Evolutionary conservation across 768 basidiomycete species (phyloP).

Genomic region (Leccinum aurantiacum): DNA sequence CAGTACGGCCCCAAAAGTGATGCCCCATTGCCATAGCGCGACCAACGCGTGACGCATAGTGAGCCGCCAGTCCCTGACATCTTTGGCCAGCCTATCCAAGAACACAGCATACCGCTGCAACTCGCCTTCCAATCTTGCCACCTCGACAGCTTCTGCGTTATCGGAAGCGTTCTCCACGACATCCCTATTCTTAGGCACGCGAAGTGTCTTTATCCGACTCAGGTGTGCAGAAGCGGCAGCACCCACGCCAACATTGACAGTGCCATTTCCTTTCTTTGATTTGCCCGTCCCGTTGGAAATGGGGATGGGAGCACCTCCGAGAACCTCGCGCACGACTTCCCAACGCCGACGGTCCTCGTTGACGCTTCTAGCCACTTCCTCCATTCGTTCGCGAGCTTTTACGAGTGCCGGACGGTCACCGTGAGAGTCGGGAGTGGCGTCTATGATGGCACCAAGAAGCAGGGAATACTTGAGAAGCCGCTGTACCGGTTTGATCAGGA

Average conservation of each 20-base stretch:
- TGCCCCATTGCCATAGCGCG: constrained; percentile 59
- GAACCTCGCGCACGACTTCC: constrained; percentile 77
- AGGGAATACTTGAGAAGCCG: constrained; percentile 93
- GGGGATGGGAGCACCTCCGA: constrained; percentile 42
- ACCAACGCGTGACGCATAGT: constrained; percentile 49
- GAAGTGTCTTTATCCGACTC: constrained; percentile 57
- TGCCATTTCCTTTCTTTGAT: constrained; percentile 38
- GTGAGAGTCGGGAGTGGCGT: constrained; percentile 70
- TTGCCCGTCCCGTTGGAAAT: constrained; percentile 41
- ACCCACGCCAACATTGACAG: constrained; percentile 42
- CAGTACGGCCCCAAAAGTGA: constrained; percentile 65
- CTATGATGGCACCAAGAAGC: constrained; percentile 72
- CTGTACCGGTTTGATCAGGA: constrained; percentile 98
- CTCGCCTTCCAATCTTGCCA: constrained; percentile 55
- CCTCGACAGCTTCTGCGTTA: constrained; percentile 46
- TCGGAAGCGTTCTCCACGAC: constrained; percentile 28
- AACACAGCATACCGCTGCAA: constrained; percentile 58
- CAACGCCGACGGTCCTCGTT: constrained; percentile 76
- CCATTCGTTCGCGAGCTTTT: constrained; percentile 46
- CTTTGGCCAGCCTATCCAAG: constrained; percentile 59
- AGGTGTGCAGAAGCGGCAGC: constrained; percentile 59
- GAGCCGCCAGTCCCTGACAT: constrained; percentile 62
- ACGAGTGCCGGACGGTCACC: constrained; percentile 50
- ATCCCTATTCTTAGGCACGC: constrained; percentile 35
- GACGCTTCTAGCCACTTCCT: constrained; percentile 71